Percentiles rank a stretch among this genome's conserved stretches.
Conservation (phyloP, 108 stramenopile species). For the Cyclotella atomus region DNA sequence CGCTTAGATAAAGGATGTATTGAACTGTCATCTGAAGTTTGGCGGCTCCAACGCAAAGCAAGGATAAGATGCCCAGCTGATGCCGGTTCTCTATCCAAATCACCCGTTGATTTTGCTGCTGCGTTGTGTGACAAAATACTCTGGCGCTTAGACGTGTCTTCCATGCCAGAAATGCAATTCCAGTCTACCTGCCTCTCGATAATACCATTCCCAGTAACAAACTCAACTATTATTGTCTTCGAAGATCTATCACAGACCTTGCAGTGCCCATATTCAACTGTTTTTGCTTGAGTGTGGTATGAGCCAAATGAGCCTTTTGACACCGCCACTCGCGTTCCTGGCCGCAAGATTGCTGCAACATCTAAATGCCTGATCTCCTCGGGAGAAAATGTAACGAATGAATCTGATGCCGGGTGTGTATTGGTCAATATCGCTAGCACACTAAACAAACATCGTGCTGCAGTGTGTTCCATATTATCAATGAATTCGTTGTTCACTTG, state of each 20-base stretch:
- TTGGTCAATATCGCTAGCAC: constrained; percentile 58
- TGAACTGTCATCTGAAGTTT: constrained; percentile 11
- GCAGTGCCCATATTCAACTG: constrained; percentile 53
- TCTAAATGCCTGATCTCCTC: constrained; percentile 47
- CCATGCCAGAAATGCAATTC: constrained; percentile 57
- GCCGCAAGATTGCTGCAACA: constrained; percentile 56
- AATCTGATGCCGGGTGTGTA: constrained; percentile 58
- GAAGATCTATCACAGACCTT: constrained; percentile 48
- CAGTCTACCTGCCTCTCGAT: constrained; percentile 34
- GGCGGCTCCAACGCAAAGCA: constrained; percentile 68
- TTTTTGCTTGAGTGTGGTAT: neutral
- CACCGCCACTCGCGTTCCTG: constrained; percentile 58
- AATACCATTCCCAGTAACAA: constrained; percentile 19
- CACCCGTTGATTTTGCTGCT: constrained; percentile 56
- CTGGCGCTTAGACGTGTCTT: constrained; percentile 54
- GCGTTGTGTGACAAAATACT: constrained; percentile 42
- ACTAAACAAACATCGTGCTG: constrained; percentile 55
- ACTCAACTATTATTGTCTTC: constrained; percentile 49
- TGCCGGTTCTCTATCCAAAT: constrained; percentile 30
- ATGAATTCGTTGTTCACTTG: constrained; percentile 68
- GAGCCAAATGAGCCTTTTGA: constrained; percentile 21
- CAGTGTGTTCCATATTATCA: constrained; percentile 48
- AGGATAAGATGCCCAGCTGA: constrained; percentile 66
- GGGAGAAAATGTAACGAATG: constrained; percentile 56
- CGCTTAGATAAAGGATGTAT: constrained; percentile 17